Evolutionary conservation across 2,329 filamentous ascomycete species (phyloP).

Genomic region (Lasiodiplodia hormozganensis): DNA sequence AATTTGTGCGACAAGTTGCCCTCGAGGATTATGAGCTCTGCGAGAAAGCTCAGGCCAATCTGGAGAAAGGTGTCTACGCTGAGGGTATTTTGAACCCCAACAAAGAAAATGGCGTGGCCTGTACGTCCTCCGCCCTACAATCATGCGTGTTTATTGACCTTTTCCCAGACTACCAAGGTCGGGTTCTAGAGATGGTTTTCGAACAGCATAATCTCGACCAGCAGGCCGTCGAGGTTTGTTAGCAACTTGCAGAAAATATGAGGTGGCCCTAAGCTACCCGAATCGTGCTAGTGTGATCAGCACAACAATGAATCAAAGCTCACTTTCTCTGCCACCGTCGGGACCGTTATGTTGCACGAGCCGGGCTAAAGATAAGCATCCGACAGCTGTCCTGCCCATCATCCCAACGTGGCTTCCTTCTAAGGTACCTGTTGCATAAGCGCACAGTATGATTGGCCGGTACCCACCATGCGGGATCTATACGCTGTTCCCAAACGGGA

Average conservation of each 20-base stretch:
- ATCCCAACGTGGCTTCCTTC: not conserved
- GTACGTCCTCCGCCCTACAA: constrained; percentile 42
- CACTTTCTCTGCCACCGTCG: not conserved
- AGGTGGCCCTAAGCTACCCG: not conserved
- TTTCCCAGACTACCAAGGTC: constrained; percentile 52
- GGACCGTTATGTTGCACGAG: not conserved
- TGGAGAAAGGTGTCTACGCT: constrained; percentile 60
- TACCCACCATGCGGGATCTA: constrained; percentile 1
- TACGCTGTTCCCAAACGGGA: constrained; percentile 25
- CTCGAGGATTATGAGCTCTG: constrained; percentile 65
- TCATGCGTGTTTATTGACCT: constrained; percentile 31
- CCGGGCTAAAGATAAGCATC: constrained; percentile 7
- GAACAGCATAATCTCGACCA: constrained; percentile 51
- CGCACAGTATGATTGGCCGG: constrained; percentile 1
- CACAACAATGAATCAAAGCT: constrained; percentile 1
- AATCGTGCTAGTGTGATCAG: not conserved
- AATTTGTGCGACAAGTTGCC: constrained; percentile 63
- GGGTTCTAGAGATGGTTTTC: constrained; percentile 54
- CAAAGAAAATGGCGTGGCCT: constrained; percentile 63
- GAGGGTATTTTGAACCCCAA: constrained; percentile 63
- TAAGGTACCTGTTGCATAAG: constrained; percentile 6
- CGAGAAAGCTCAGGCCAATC: constrained; percentile 62
- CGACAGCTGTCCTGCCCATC: not conserved
- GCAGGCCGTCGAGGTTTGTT: constrained; percentile 2
- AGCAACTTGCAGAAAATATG: not conserved